Evolutionary conservation across 1,139 yeast genomes (phyloP), one percentile per base, ranked within the genome.

Genomic region (Petasospora rhodanensis): DNA sequence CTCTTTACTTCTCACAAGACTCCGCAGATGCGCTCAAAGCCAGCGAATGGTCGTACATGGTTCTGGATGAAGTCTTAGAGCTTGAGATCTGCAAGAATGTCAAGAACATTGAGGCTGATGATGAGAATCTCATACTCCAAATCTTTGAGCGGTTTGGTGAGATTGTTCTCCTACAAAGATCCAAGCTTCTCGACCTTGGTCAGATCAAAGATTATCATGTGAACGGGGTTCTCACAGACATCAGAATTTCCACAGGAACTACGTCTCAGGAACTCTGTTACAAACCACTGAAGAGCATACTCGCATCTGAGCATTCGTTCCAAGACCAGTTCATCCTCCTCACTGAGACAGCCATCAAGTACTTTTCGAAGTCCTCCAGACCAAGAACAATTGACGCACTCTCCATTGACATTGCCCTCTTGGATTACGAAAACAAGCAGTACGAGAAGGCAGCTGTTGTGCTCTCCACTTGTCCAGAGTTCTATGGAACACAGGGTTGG

Each of bases 381-480:
- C 70, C 76, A 9, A 69, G 89, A 43, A 69, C 87, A 0, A 76
- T 83, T 8, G 91, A 83, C 49, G 66, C 81, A 7, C 61, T 91
- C 18, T 78, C 91, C 4, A 74, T 85, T n/a, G 96, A 91, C 45
- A 66, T 86, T 34, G 96, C 95, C 0, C 54, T 83, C 12, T 58
- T 86, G 15, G 76, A 80, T 30, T 82, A 73, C 51, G 77, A 76
- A 42, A 61, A 64, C 29, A 61, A 70, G 2, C 69, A 81, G 29
- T 81, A 76, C 45, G 66, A 67, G 24, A 70, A 71, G 28, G 83
- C 95, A 1, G 69, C 78, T 9, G 61, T 70, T 11, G 73, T 82
- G 7, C 61, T 89, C 8, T 75, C 76, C 29, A 73, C 77, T 15
- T 76, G 93, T 3, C 85, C 84, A 30, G 76, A 73, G 25, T 74